Base-by-base conservation (phyloP, 169 alveolate species). In the Perkinsus chesapeaki region DNA sequence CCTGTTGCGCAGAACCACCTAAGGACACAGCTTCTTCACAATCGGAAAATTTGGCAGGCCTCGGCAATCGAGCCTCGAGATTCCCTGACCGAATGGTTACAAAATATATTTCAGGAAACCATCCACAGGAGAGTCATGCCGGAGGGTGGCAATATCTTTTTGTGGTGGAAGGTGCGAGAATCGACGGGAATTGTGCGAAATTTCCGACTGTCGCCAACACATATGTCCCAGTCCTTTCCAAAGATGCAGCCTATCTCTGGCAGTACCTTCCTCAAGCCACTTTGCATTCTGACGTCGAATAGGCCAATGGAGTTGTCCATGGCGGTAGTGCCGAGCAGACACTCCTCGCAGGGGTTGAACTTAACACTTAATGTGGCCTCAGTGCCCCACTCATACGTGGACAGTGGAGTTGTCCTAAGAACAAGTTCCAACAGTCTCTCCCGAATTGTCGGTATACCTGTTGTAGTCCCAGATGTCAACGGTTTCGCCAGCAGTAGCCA, bases 331-430 rank as follows among this genome's bases (percentile, higher is more conserved):
- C 96, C 98, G 91, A 94, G 97, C 95, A 94, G 96, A 94, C 94
- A 97, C 95, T 93, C 97, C 97, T 93, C 98, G 27, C 98, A 92
- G 39, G 82, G 99, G 99, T 99, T 99, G 96, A 97, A 98, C 95
- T 98, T 98, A 19, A 98, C 98, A 93, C 98, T 97, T 39, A 95
- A 94, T 36, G 96, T 96, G 34, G 98, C 96, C 93, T 98, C 99
- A 37, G 94, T 94, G 73, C 99, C 98, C 97, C 98, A 96, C 92
- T 97, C 97, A 94, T 95, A 97, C 91, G 93, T 95, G 48, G 96
- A 93, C 3, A 91, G 9, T n/a, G 93, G 93, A 60, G 82, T 95
- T 90, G 98, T 95, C 94, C 99, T 96, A 92, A 27, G 27, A 60
- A 16, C 36, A 60, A 1, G 82, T 27, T 7, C 37, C 12, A 12